phyloP scores from a whole-genome alignment of 2,329 filamentous ascomycete species.

The Apiospora phragmitis region DNA sequence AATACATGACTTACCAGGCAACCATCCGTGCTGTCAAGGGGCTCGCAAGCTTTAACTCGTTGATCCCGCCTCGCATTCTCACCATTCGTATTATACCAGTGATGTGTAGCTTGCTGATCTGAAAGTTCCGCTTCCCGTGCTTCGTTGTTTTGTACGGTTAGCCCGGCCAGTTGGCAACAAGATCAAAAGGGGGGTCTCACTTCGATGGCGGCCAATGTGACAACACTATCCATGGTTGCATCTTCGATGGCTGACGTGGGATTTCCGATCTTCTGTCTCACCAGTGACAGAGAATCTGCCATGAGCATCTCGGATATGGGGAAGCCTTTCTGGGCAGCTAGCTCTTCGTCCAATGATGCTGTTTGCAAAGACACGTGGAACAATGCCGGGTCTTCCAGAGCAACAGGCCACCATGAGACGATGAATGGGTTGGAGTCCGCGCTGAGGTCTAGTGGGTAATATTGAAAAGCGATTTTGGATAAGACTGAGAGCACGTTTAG shows the following conservation, averaged over 20 bases:
- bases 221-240: slow-evolving; percentile 56
- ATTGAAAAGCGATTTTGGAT: slow-evolving; percentile 59
- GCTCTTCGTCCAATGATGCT: slow-evolving; percentile 56
- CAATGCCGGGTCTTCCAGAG: slow-evolving; percentile 54
- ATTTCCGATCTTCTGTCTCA: slow-evolving; percentile 51
- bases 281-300: slow-evolving; percentile 54
- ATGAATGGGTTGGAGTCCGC: slow-evolving; percentile 57
- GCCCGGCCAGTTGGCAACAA: neutral
- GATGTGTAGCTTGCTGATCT: slow-evolving; percentile 47
- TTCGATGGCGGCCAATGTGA: slow-evolving; percentile 59
- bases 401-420: slow-evolving; percentile 60
- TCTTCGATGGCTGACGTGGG: slow-evolving; percentile 49
- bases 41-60: slow-evolving; percentile 45
- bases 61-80: slow-evolving; percentile 50
- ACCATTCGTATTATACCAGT: slow-evolving; percentile 51
- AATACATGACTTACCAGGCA: slow-evolving; percentile 42
- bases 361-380: slow-evolving; percentile 62
- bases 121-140: slow-evolving; percentile 54
- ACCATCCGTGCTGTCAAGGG: slow-evolving; percentile 57
- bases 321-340: slow-evolving; percentile 52
- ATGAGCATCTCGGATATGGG: slow-evolving; percentile 55
- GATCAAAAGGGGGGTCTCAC: slow-evolving; percentile 33
- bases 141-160: slow-evolving; percentile 22
- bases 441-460: slow-evolving; percentile 57
- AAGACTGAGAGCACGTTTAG: slow-evolving; percentile 42